phyloP scores from a whole-genome alignment of 306 rosid genomes.

The Cicer arietinum region DNA sequence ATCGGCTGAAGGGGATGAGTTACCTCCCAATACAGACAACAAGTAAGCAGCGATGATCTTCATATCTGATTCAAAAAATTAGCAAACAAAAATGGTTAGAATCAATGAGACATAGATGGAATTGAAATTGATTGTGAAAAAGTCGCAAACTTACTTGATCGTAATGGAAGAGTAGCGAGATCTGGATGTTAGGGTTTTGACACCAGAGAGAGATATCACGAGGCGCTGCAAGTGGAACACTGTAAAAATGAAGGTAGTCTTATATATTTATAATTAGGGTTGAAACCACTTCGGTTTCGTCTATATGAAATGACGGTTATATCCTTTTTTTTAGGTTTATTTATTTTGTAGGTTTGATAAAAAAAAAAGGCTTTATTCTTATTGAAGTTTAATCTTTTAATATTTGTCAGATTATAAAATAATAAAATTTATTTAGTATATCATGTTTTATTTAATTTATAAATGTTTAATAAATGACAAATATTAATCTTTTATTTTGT shows the following conservation, averaged over 20 bases:
- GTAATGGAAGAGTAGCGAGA: background rate
- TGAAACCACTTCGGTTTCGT: background rate
- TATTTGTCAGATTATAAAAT: too few species aligned
- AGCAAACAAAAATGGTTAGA: background rate
- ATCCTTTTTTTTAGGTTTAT: too few species aligned
- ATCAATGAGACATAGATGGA: background rate
- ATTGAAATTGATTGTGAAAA: background rate
- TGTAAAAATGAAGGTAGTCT: background rate
- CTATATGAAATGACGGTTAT: too few species aligned
- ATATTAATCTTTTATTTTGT: too few species aligned
- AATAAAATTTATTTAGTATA: too few species aligned
- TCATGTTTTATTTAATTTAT: too few species aligned
- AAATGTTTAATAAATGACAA: too few species aligned
- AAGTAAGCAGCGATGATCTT: constrained; percentile 71
- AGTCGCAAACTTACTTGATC: constrained; percentile 33
- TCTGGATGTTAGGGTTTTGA: constrained; percentile 37
- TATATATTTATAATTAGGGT: constrained; percentile 10
- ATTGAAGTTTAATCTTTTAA: too few species aligned
- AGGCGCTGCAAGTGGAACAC: background rate
- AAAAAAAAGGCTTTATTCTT: too few species aligned
- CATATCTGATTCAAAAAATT: constrained; percentile 52
- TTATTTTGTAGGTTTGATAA: too few species aligned
- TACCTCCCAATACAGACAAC: constrained; percentile 77
- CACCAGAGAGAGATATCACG: background rate
- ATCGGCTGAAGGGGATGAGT: constrained; percentile 55